Percentiles rank a stretch among this genome's conserved stretches.
These are phyloP conservation scores for Glaciozyma antarctica DNA, from an alignment of 768 basidiomycete species.

Conservation along the genomic window DNA sequence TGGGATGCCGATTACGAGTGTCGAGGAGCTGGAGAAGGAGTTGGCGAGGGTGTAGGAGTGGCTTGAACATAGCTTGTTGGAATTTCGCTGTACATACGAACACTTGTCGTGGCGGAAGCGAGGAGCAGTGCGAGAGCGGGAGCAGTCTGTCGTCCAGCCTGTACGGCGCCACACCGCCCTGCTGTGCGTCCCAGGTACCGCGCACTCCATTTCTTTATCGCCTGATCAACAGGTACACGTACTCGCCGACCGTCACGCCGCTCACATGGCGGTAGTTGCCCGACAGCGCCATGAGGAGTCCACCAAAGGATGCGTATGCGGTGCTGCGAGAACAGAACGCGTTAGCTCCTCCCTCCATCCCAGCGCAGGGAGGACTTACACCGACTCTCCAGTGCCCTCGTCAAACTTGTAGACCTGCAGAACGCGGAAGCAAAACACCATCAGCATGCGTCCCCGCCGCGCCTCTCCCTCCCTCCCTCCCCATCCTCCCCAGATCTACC, in stretches of 20 bases:
- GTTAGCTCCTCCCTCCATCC: constrained; percentile 11
- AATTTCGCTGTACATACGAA: no score
- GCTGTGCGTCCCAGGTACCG: no score
- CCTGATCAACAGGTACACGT: constrained; percentile 78
- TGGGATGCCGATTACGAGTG: no score
- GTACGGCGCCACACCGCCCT: no score
- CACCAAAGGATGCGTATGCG: constrained; percentile 92
- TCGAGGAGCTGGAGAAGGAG: no score
- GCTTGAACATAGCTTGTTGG: no score
- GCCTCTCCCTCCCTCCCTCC: constrained; percentile 6
- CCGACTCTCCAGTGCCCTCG: constrained; percentile 67
- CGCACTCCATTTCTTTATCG: background rate
- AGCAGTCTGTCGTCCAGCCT: no score
- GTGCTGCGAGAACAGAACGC: constrained; percentile 50
- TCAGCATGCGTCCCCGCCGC: background rate
- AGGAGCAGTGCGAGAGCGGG: no score
- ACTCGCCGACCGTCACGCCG: constrained; percentile 82
- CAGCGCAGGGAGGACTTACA: constrained; percentile 48
- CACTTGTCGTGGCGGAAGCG: no score
- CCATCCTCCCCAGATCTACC: background rate
- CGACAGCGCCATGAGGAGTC: constrained; percentile 83
- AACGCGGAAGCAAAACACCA: constrained; percentile 1
- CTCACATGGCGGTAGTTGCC: constrained; percentile 89
- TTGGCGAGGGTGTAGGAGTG: no score
- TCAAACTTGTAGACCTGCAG: constrained; percentile 92